Percentiles rank a stretch among this genome's conserved stretches.
phyloP scores from a whole-genome alignment of 2,329 filamentous ascomycete genomes.

The Tolypocladium endophyticum region DNA sequence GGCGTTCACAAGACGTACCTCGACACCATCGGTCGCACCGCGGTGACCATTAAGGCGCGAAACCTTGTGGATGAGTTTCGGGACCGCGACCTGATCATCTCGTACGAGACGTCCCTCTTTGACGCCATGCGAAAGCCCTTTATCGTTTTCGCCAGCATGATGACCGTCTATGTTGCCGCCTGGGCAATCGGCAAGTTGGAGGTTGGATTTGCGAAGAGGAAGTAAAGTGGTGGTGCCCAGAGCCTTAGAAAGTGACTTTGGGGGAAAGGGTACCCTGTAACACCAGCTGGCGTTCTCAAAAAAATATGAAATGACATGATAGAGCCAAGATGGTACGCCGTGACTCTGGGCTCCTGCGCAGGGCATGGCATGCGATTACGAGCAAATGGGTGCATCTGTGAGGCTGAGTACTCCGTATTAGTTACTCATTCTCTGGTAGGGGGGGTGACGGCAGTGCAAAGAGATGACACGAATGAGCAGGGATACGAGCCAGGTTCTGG shows the following conservation, averaged over 20 bases:
- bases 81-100: conserved; percentile 72
- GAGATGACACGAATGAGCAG: neutral
- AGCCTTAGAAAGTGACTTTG: neutral
- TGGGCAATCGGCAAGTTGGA: conserved; percentile 73
- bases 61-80: conserved; percentile 89
- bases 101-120: conserved; percentile 71
- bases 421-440: neutral
- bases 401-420: neutral
- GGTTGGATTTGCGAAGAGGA: conserved; percentile 57
- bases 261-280: conserved; percentile 5
- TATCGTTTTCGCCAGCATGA: conserved; percentile 62
- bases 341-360: neutral
- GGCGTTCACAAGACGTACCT: conserved; percentile 80
- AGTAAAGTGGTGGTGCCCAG: conserved; percentile 5
- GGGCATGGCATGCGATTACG: neutral
- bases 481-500: neutral
- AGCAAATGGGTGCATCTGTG: neutral
- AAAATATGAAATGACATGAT: conserved; percentile 7
- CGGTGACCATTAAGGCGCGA: conserved; percentile 65
- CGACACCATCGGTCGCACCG: conserved; percentile 82
- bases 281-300: conserved; percentile 6
- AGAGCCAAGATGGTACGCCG: conserved; percentile 1
- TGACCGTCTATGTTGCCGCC: conserved; percentile 62
- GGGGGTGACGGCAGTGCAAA: neutral
- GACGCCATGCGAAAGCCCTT: conserved; percentile 78